Base-by-base conservation (phyloP, 768 basidiomycete species). In the Sporobolomyces pararoseus region DNA sequence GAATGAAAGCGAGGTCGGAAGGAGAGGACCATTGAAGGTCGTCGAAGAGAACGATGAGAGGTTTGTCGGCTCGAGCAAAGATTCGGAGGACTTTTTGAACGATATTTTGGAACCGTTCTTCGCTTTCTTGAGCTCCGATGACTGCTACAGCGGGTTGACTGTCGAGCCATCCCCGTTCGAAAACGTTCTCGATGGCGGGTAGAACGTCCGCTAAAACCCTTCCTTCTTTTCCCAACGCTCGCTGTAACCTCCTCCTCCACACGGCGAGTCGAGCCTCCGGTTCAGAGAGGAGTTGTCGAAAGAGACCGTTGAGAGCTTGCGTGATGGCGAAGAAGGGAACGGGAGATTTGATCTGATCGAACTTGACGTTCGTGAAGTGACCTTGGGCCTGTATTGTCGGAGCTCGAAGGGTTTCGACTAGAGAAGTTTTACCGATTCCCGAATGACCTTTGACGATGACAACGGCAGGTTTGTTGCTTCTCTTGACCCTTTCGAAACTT, bases 281-380 rank as follows among this genome's bases (percentile, higher is more conserved):
- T n/a, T 73, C 72, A 29, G 72, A 58, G 31, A 73, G 65, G 23
- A 73, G 55, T 29, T 73, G 72, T 17, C 72, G 72, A 39, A 70
- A 55, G 51, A 73, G 68, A 21, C 65, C 65, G 25, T 68, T 66
- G 27, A 73, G 68, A 35, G 72, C 55, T 25, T 70, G 72, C 0
- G 61, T 60, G 57, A 73, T 70, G 65, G 72, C 68, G 57, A 73
- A 70, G 58, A 73, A 73, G 35, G 72, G 72, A 37, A 73, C 72
- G 29, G 72, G 65, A 4, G 59, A 62, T 49, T 73, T 73, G 72
- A 73, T 70, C 25, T 73, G 72, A 37, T 73, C 72, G 29, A 73
- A 73, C 62, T 73, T 73, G 65, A 66, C 68, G 37, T 14, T 57
- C 35, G 72, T 66, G 31, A 49, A 70, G 34, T 65, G 62, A 4